Conservation (phyloP, 1,139 yeast species). For the Magnusiomyces magnusii region DNA sequence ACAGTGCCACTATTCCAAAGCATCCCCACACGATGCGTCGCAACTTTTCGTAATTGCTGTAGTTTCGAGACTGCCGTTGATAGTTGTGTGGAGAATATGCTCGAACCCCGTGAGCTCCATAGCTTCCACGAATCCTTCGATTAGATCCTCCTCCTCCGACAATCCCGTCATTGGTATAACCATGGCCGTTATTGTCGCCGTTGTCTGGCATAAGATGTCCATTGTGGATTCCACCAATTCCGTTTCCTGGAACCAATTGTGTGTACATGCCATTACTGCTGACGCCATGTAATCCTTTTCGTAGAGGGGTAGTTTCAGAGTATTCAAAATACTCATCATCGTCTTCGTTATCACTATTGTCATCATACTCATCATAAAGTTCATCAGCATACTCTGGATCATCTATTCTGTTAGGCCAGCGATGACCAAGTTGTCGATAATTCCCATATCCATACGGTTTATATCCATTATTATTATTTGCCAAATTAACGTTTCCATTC, state of each 20-base stretch:
- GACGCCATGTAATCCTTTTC: constrained; percentile 18
- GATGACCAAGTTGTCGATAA: not conserved
- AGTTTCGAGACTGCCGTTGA: constrained; percentile 20
- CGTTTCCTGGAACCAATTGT: constrained; percentile 5
- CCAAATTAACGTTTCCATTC: not conserved
- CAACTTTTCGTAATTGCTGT: constrained; percentile 22
- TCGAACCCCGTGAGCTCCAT: constrained; percentile 10
- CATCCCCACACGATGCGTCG: constrained; percentile 29
- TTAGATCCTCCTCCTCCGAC: not conserved
- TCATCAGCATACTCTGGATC: constrained; percentile 30
- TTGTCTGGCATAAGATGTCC: constrained; percentile 39
- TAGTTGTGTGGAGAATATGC: constrained; percentile 33
- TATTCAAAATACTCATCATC: constrained; percentile 20
- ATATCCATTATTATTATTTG: not conserved
- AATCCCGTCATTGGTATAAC: not conserved
- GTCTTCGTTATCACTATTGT: constrained; percentile 19
- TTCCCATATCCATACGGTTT: not conserved
- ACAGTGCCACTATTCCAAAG: constrained; percentile 24
- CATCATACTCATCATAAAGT: constrained; percentile 14
- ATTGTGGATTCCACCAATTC: not conserved
- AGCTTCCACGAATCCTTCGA: constrained; percentile 8
- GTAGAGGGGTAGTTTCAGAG: constrained; percentile 8
- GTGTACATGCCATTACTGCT: constrained; percentile 12
- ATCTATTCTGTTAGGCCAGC: constrained; percentile 15
- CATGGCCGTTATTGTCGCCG: not conserved